Evolutionary conservation across 179 eudicot species (phyloP), one percentile per base, ranked within the genome.

Genomic region (Sideroxylon spinosum): DNA sequence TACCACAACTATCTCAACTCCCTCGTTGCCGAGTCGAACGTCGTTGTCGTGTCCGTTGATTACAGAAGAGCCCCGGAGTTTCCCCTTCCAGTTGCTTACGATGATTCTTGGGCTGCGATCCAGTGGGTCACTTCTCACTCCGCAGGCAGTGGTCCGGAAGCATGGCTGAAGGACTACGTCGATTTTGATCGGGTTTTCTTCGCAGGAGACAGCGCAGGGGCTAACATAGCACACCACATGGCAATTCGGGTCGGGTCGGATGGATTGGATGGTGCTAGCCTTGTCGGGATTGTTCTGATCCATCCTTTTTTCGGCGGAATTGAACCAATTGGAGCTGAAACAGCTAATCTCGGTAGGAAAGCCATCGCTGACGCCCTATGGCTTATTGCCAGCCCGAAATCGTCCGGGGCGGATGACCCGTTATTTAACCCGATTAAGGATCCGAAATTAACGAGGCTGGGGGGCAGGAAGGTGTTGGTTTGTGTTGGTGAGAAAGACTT

Each of bases 91-190:
- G 60, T 76, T 5, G 89, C 91, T 4, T 89, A 76, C 59, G 77
- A 88, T 0, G 98, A 93, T 68, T 83, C 85, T 0, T 92, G 93
- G 97, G n/a, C n/a, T n/a, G n/a, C n/a, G n/a, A n/a, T n/a, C n/a
- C n/a, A n/a, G n/a, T n/a, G n/a, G n/a, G n/a, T n/a, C n/a, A n/a
- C n/a, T n/a, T n/a, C n/a, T n/a, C n/a, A n/a, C n/a, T n/a, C n/a
- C n/a, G n/a, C n/a, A n/a, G n/a, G n/a, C n/a, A n/a, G n/a, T n/a
- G n/a, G n/a, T n/a, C n/a, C n/a, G n/a, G n/a, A n/a, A n/a, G n/a
- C n/a, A n/a, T n/a, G n/a, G n/a, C n/a, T n/a, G n/a, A n/a, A n/a
- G n/a, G n/a, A n/a, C n/a, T n/a, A n/a, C n/a, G n/a, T n/a, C n/a
- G n/a, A n/a, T n/a, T n/a, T n/a, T n/a, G n/a, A n/a, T n/a, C n/a